Conservation (phyloP, 2,329 filamentous ascomycete species). For the Sarocladium kiliense region DNA sequence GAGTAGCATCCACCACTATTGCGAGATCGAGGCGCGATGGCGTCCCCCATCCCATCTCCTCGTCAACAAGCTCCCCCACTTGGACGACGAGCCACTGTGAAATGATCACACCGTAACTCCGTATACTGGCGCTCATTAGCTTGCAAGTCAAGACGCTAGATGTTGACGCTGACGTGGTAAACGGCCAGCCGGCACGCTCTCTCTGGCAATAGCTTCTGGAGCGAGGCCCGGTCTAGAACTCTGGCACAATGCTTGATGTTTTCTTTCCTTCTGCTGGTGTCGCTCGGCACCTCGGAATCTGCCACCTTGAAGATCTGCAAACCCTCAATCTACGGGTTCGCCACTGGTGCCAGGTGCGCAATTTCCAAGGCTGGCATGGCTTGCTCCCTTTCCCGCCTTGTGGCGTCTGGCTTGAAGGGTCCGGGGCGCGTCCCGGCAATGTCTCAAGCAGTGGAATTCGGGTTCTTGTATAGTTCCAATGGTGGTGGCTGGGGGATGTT, state of each 20-base stretch:
- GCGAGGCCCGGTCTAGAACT: background rate
- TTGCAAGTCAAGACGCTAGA: too few species aligned
- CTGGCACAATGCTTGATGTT: background rate
- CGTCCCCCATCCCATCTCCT: background rate
- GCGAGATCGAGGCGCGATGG: background rate
- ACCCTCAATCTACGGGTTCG: background rate
- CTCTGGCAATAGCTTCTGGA: background rate
- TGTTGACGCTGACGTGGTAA: too few species aligned
- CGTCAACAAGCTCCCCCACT: background rate
- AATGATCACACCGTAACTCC: too few species aligned
- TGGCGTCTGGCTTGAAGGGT: background rate
- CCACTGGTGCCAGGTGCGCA: background rate
- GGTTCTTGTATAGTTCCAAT: background rate
- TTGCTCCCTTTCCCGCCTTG: background rate
- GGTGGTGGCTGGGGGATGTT: background rate
- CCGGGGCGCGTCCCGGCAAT: background rate
- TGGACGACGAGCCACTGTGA: background rate
- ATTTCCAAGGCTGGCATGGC: background rate
- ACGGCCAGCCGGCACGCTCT: too few species aligned
- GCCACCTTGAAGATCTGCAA: conserved; percentile 5
- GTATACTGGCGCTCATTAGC: too few species aligned
- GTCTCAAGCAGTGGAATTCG: background rate
- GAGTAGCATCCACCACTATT: background rate
- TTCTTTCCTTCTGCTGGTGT: background rate
- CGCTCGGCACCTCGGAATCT: conserved; percentile 1